phyloP scores from a whole-genome alignment of 441 rosid genomes.

The Syzygium malaccense region DNA sequence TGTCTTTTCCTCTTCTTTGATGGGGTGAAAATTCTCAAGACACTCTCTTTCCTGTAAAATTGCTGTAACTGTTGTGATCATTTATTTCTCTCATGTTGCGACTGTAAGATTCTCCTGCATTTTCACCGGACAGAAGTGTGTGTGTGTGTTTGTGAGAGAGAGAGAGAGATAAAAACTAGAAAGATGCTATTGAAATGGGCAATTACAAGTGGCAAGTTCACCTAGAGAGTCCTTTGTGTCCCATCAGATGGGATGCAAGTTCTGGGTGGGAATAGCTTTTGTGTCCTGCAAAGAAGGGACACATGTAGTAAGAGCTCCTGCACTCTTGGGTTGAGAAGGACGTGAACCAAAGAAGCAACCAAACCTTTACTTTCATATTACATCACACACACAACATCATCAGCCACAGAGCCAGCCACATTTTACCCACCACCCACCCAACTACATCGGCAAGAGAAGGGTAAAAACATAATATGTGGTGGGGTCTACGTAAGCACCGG shows the following conservation, averaged over 20 bases:
- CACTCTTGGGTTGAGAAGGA: constrained; percentile 24
- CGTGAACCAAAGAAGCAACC: constrained; percentile 19
- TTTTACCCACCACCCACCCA: constrained; percentile 14
- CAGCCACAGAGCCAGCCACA: constrained; percentile 11
- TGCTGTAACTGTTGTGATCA: neutral
- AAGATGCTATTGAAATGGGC: constrained; percentile 1
- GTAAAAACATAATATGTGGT: constrained; percentile 12
- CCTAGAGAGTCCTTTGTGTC: constrained; percentile 1
- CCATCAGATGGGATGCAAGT: constrained; percentile 26
- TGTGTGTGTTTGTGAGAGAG: neutral
- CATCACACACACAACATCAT: constrained; percentile 2
- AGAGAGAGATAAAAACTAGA: neutral
- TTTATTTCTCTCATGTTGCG: neutral
- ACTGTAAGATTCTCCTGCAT: neutral
- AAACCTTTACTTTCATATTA: constrained; percentile 29
- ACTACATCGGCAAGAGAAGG: neutral
- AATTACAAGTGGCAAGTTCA: constrained; percentile 12
- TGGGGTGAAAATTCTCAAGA: neutral
- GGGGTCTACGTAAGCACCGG: constrained; percentile 33
- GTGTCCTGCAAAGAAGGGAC: constrained; percentile 64
- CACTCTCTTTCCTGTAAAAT: neutral
- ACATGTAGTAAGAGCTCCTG: constrained; percentile 19
- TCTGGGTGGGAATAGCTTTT: constrained; percentile 29
- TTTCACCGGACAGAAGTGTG: neutral
- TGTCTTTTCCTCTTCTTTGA: neutral